These are phyloP conservation scores for Quercus cerris DNA, from an alignment of 306 rosid genomes.

Conservation along the genomic window DNA sequence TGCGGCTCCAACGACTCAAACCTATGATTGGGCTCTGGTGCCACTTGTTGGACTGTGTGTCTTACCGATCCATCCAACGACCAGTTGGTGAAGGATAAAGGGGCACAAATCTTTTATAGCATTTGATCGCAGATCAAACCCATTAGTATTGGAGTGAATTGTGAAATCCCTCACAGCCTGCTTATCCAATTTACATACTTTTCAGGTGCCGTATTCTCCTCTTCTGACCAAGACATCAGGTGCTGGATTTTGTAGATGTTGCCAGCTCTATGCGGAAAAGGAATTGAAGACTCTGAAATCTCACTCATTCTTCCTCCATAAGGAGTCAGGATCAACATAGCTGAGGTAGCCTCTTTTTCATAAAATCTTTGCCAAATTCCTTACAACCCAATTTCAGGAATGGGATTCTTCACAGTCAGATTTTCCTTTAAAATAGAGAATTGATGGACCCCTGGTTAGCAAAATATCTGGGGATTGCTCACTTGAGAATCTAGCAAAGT, in stretches of 20 bases:
- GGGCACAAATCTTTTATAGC: too few relatives aligned
- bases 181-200: slow-evolving; percentile 42
- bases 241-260: slow-evolving; percentile 46
- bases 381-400: slow-evolving; percentile 34
- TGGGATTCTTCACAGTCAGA: slow-evolving; percentile 62
- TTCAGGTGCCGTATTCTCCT: slow-evolving; percentile 14
- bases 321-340: slow-evolving; percentile 45
- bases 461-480: too few relatives aligned
- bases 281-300: slow-evolving; percentile 36
- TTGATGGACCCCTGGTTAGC: too few relatives aligned
- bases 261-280: slow-evolving; percentile 65
- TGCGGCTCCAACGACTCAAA: too few relatives aligned
- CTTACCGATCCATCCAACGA: too few relatives aligned
- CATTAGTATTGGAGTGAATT: too few relatives aligned
- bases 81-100: too few relatives aligned
- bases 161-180: too few relatives aligned
- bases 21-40: too few relatives aligned
- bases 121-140: too few relatives aligned
- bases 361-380: slow-evolving; percentile 48
- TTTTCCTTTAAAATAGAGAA: slow-evolving; percentile 47
- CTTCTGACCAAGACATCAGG: slow-evolving; percentile 44
- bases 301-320: slow-evolving; percentile 52
- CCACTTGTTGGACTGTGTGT: too few relatives aligned
- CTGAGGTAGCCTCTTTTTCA: slow-evolving; percentile 29
- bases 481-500: background rate